A percentile compares a stretch with the other conserved stretches of the same genome.
Evolutionary conservation across 2,329 filamentous ascomycete species (phyloP).

Genomic region (Didymella sp.): DNA sequence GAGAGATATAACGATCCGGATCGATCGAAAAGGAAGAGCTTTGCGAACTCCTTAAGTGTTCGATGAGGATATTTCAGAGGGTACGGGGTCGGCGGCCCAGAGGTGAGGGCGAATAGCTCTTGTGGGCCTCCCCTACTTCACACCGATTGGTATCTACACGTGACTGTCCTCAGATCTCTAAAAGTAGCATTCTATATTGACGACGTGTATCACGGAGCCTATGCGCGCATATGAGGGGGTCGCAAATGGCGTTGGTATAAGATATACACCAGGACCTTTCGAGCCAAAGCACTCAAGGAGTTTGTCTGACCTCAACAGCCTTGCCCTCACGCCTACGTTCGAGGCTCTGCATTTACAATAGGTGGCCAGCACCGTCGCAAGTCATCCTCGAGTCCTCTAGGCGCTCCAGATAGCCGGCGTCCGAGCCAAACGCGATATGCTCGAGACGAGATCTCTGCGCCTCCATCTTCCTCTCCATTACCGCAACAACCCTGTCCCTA

Average conservation of each 20-base stretch:
- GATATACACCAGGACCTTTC: not conserved
- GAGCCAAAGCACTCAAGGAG: too few species aligned
- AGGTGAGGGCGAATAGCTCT: not conserved
- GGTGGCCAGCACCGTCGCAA: not conserved
- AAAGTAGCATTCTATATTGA: not conserved
- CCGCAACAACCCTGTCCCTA: not conserved
- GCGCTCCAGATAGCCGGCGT: not conserved
- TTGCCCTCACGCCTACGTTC: not conserved
- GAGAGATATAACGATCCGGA: not conserved
- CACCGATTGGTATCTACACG: not conserved
- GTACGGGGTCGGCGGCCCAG: not conserved
- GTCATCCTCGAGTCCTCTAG: not conserved
- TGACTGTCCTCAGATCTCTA: not conserved
- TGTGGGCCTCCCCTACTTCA: not conserved
- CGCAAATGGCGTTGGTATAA: not conserved
- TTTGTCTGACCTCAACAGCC: not conserved
- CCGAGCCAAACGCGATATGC: not conserved
- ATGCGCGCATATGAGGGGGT: not conserved
- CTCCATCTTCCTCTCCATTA: not conserved
- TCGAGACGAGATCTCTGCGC: not conserved
- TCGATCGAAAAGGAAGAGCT: not conserved
- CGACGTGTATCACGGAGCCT: not conserved
- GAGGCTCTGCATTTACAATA: not conserved
- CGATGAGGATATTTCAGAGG: too few species aligned
- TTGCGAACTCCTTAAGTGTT: not conserved